Base-by-base conservation (phyloP, 306 rosid genomes). In the Carpinus fangiana region DNA sequence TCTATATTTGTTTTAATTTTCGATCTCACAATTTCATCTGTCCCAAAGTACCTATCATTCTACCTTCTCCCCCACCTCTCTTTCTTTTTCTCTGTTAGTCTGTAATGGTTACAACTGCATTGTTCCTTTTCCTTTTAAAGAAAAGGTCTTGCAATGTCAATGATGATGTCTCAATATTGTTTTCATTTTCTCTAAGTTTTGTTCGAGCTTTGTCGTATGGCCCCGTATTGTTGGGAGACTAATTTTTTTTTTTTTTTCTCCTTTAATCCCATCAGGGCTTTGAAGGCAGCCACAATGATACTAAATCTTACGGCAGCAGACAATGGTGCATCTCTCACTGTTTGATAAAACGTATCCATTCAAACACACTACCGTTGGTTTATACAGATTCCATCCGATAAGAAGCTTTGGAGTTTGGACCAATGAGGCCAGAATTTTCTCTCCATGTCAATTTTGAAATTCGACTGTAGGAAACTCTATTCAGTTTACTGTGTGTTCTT, bases 251-350 rank as follows among this genome's bases (percentile, higher is more conserved):
- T 66, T 16, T 66, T 14, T 59, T 72, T 38, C 47, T 70, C 60
- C 52, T 64, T n/a, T 3, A 45, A 61, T 51, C 53, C 34, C 74
- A 52, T 46, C 72, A 90, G 97, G 96, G 97, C 97, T 31, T 45
- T 70, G 55, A 94, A 92, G 90, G 98, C 97, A 3, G 95, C 97
- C 13, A 84, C 92, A 31, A 84, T 94, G 90, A 94, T 94, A 45
- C 90, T 92, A 79, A 90, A 92, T 82, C 98, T 94, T 45, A 84
- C 93, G 0, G 67, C 93, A 0, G 88, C 97, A 0, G 97, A 94
- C 83, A 94, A 94, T 56, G 98, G 98, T n/a, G 92, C 97, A 18
- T 90, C 98, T 74, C 96, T 92, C 71, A 88, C 94, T 9, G 96
- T 92, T 65, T 92, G 88, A 90, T 70, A 45, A 45, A 14, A 81